Percentiles rank a stretch among this genome's conserved stretches.
Evolutionary conservation across 768 basidiomycete genomes (phyloP).

Genomic region (Xanthoconium purpureum): DNA sequence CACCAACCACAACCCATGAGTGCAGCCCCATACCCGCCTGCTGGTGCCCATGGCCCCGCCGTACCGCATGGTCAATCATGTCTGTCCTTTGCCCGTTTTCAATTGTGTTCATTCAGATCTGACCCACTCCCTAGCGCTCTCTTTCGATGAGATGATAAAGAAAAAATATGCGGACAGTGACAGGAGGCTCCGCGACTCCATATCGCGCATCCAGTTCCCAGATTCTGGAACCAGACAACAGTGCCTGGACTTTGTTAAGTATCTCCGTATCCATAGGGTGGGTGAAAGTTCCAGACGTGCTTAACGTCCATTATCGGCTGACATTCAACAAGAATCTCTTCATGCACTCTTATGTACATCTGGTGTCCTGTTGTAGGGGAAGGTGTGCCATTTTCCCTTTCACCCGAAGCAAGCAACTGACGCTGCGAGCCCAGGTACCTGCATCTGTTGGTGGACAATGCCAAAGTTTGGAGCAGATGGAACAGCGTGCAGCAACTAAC

Average conservation of each 20-base stretch:
- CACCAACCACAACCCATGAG: neutral
- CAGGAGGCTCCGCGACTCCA: neutral
- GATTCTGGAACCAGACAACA: neutral
- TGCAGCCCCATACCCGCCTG: neutral
- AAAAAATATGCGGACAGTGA: neutral
- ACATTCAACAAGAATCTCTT: constrained; percentile 23
- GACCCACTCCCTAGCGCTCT: constrained; percentile 1
- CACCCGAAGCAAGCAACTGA: neutral
- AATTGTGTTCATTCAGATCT: neutral
- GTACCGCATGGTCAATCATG: neutral
- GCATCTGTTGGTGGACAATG: constrained; percentile 1
- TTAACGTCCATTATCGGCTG: neutral
- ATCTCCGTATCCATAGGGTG: constrained; percentile 23
- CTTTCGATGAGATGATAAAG: constrained; percentile 6
- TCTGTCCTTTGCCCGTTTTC: constrained; percentile 6
- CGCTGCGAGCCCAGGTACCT: constrained; percentile 5
- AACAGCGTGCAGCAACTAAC: constrained; percentile 15
- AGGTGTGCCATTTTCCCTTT: neutral
- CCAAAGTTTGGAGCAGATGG: constrained; percentile 15
- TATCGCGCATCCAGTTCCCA: constrained; percentile 5
- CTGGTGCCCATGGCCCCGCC: neutral
- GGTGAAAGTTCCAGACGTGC: constrained; percentile 6
- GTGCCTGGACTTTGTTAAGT: constrained; percentile 7
- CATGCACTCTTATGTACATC: constrained; percentile 23
- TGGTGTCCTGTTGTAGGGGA: constrained; percentile 14